Evolutionary conservation across 192 early-diverging fungal species (phyloP), one percentile per base, ranked within the genome.

Genomic region (Umbelopsis ramanniana): DNA sequence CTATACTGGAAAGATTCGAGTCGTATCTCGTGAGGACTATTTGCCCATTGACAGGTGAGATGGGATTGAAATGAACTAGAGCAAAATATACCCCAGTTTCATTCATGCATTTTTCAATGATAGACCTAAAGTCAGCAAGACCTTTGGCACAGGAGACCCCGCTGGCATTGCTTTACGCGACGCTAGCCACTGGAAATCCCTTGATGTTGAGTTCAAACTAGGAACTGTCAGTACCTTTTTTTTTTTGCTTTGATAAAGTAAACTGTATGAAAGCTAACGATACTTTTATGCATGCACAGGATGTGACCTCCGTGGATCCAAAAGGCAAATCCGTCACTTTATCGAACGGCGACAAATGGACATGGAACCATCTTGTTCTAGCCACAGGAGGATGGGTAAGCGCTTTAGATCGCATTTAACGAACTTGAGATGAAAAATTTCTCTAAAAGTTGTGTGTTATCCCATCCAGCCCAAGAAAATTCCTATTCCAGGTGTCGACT

Each of bases 61-160:
- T 52, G 6, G 21, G 29, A 8, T 22, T 26, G 6, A 11, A 46
- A 37, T 60, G 55, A 15, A 0, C 8, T 35, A 68, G 45, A 33
- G 9, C n/a, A n/a, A 22, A n/a, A 6, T 68, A 43, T 22, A 46
- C 8, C 10, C 33, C 11, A 19, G 17, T 24, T 26, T 14, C 11
- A 14, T 4, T 52, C 10, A 33, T 29, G 15, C 12, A 70, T 5
- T 43, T 12, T 37, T 23, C 55, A n/a, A 45, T 66, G 11, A 46
- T 22, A 77, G 83, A 43, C 81, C 86, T n/a, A 87, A 89, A 75
- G 70, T 89, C 26, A 81, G 74, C 81, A 89, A 89, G 69, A 46
- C 71, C 0, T 60, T 86, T 66, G 80, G 84, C 33, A 72, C 78
- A 9, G 66, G 68, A 23, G 57, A 74, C 23, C 43, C 76, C 3